Evolutionary conservation across 106 monocot species (phyloP), one percentile per base, ranked within the genome.

Genomic region (Agapanthus africanus): DNA sequence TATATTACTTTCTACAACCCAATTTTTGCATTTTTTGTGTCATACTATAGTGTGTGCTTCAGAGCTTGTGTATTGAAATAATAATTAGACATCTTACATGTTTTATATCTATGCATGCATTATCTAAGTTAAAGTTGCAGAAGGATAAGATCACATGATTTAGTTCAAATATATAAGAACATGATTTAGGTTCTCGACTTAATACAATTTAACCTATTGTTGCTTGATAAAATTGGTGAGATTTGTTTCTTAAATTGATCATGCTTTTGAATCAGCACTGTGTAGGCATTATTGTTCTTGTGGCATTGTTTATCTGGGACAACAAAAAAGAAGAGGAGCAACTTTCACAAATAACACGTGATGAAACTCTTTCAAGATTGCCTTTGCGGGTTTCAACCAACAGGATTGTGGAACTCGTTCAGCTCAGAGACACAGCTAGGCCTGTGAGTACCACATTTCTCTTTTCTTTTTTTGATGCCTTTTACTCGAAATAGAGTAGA

Each of bases 301-400:
- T 85, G 80, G 88, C 86, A 70, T 80, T 97, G 69, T 97, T 80
- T 73, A 75, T 91, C 35, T 97, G 95, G 91, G 95, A 97, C 39
- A 97, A 89, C 62, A 91, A 81, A 73, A 97, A 89, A 74, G 95
- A 97, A 70, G 95, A 97, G 76, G 82, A 91, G 67, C 95, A 97
- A 66, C 74, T 97, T 70, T 76, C 80, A 67, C 91, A 97, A 62
- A 97, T 97, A 70, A 57, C 88, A 16, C 78, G 95, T 23, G 71
- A 97, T 81, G 95, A 97, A 71, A 97, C 88, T 30, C 78, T 97
- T 4, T 97, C 91, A 76, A 85, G 95, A 72, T 84, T 97, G 78
- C 95, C 95, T 76, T 57, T 97, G 69, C 83, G 95, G 1, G 80
- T 97, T 47, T 97, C 95, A 30, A 97, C 91, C 59, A 87, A 91